Evolutionary conservation across 257 asterid species (phyloP).

Genomic region (Penstemon newberryi): DNA sequence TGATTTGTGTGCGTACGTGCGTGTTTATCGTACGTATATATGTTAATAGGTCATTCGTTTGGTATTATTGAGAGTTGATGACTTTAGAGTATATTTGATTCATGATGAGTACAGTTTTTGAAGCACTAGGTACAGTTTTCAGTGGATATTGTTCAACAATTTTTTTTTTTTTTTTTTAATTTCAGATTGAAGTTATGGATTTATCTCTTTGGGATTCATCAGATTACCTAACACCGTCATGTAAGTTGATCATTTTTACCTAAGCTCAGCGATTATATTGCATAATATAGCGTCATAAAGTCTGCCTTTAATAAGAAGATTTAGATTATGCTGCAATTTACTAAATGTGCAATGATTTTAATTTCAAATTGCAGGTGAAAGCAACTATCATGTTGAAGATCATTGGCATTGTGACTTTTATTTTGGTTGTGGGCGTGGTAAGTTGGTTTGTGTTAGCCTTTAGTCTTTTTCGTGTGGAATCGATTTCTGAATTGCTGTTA

Average conservation of each 20-base stretch:
- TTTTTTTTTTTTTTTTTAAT: neutral
- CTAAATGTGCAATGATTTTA: neutral
- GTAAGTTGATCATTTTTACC: constrained; percentile 25
- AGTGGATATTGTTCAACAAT: neutral
- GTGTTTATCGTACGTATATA: neutral
- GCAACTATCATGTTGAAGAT: constrained; percentile 18
- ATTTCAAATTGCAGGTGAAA: constrained; percentile 15
- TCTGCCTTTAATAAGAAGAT: neutral
- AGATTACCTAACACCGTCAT: constrained; percentile 7
- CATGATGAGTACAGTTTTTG: neutral
- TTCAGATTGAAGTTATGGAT: constrained; percentile 48
- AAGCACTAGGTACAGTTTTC: constrained; percentile 7
- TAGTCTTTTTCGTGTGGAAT: neutral
- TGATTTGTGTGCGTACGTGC: neutral
- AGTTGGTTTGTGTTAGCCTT: constrained; percentile 19
- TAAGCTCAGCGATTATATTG: constrained; percentile 10
- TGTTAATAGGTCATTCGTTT: neutral
- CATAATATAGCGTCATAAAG: neutral
- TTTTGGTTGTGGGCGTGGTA: constrained; percentile 31
- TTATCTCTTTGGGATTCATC: constrained; percentile 44
- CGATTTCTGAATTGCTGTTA: constrained; percentile 13
- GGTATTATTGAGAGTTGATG: constrained; percentile 2
- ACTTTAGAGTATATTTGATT: neutral
- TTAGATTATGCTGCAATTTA: neutral
- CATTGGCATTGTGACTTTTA: constrained; percentile 23